Evolutionary conservation across 192 early-diverging fungal genomes (phyloP).

Genomic region (Pilaira anomala): DNA sequence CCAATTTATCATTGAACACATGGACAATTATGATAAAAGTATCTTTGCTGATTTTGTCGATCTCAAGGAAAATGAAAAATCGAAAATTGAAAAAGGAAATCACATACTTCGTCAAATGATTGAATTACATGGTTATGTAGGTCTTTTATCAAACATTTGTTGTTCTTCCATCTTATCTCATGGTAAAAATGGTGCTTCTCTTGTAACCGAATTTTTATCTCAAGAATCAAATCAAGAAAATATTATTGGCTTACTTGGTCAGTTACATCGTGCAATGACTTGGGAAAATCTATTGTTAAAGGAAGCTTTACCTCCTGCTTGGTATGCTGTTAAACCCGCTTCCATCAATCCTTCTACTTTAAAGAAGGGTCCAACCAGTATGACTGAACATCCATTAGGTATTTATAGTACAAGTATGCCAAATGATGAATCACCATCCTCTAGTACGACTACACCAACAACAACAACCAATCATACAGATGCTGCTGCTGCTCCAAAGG

Average conservation of each 20-base stretch:
- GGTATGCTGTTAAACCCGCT: slow-evolving; percentile 54
- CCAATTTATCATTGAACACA: slow-evolving; percentile 41
- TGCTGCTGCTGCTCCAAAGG: slow-evolving; percentile 21
- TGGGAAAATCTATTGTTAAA: slow-evolving; percentile 65
- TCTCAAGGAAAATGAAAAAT: slow-evolving; percentile 28
- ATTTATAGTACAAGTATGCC: slow-evolving; percentile 8
- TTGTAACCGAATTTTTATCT: slow-evolving; percentile 62
- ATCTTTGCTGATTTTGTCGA: slow-evolving; percentile 57
- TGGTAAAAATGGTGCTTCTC: slow-evolving; percentile 54
- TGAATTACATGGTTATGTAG: slow-evolving; percentile 57
- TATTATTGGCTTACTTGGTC: slow-evolving; percentile 46
- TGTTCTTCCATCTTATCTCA: slow-evolving; percentile 63
- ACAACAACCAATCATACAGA: slow-evolving; percentile 19
- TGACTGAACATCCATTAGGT: slow-evolving; percentile 27
- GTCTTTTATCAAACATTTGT: slow-evolving; percentile 69
- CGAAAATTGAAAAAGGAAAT: slow-evolving; percentile 44
- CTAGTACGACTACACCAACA: neutral
- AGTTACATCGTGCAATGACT: slow-evolving; percentile 61
- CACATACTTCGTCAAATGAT: slow-evolving; percentile 54
- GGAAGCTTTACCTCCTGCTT: slow-evolving; percentile 57
- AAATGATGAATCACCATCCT: neutral
- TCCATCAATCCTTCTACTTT: slow-evolving; percentile 12
- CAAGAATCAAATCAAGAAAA: slow-evolving; percentile 45
- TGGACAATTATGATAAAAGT: slow-evolving; percentile 38
- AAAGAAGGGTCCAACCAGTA: slow-evolving; percentile 30